A percentile compares a stretch with the other conserved stretches of the same genome.
Evolutionary conservation across 495 filamentous ascomycete species (phyloP).

Genomic region (Neurospora hispaniola): DNA sequence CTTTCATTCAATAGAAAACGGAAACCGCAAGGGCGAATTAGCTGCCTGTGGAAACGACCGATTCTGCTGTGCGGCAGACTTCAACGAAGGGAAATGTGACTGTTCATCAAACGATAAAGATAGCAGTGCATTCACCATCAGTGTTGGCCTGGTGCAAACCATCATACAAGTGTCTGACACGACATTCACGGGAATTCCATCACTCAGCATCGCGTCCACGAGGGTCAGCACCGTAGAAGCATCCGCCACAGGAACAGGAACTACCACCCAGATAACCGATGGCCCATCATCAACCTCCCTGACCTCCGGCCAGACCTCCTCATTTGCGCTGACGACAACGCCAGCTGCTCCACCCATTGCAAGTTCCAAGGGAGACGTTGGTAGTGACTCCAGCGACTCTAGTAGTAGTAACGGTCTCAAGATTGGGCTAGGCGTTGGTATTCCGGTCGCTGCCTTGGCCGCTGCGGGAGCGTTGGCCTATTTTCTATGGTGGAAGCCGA

Average conservation of each 20-base stretch:
- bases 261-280: neutral
- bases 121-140: conserved; percentile 13
- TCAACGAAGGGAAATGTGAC: conserved; percentile 17
- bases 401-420: neutral
- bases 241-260: neutral
- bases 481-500: neutral
- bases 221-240: neutral
- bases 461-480: neutral
- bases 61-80: conserved; percentile 21
- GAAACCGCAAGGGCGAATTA: conserved; percentile 12
- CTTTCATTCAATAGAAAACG: conserved; percentile 1
- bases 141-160: conserved; percentile 14
- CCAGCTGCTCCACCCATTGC: neutral
- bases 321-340: neutral
- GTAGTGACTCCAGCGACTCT: neutral
- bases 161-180: conserved; percentile 20
- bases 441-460: neutral
- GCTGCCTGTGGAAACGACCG: conserved; percentile 17
- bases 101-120: conserved; percentile 11
- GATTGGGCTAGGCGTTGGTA: conserved; percentile 6
- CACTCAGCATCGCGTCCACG: conserved; percentile 2
- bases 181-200: conserved; percentile 5
- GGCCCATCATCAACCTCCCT: neutral
- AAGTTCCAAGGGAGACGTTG: neutral
- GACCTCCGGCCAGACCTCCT: neutral